Evolutionary conservation across 2,329 filamentous ascomycete species (phyloP), one percentile per base, ranked within the genome.

Genomic region (Akanthomyces lecanii): DNA sequence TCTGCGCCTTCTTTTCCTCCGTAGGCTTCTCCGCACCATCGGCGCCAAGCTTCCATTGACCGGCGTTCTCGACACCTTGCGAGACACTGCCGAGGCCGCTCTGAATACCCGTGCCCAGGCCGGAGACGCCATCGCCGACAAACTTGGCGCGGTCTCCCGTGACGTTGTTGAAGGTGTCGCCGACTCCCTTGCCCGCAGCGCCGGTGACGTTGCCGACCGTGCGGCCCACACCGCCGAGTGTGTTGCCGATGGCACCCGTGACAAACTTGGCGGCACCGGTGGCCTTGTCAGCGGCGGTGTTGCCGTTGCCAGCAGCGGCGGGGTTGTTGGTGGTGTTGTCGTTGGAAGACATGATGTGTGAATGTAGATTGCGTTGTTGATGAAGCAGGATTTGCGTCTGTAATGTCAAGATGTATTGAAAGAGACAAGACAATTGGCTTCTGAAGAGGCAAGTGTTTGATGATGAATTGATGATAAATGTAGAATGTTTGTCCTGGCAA

Each of bases 41-140:
- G 21, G 21, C 18, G 10, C 36, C 42, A 2, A 40, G 77, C 74
- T 82, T 82, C 82, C 83, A 85, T 70, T 85, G 73, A 3, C 85
- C 84, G 12, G 84, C 84, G 68, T 85, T 76, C 73, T 86, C 83
- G 7, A 83, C 79, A 0, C 84, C 83, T 72, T 82, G 79, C 16
- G 80, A 79, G 2, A 85, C 76, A 53, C 73, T 75, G 50, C 76
- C 75, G 44, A 78, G 72, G 1, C 82, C 85, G 51, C 77, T 75
- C 73, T 86, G 78, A 2, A 87, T 67, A 0, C 84, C 84, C 1
- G 77, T 80, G 6, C 82, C 82, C 8, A 84, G 69, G 66, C 78
- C 82, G 8, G 79, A 77, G 14, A 87, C 62, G 2, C 78, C 83
- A 67, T 87, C 81, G 8, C 85, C 85, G 1, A 87, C 69, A 1